phyloP scores from a whole-genome alignment of 2,329 filamentous ascomycete species.

The Stemphylium beticola region DNA sequence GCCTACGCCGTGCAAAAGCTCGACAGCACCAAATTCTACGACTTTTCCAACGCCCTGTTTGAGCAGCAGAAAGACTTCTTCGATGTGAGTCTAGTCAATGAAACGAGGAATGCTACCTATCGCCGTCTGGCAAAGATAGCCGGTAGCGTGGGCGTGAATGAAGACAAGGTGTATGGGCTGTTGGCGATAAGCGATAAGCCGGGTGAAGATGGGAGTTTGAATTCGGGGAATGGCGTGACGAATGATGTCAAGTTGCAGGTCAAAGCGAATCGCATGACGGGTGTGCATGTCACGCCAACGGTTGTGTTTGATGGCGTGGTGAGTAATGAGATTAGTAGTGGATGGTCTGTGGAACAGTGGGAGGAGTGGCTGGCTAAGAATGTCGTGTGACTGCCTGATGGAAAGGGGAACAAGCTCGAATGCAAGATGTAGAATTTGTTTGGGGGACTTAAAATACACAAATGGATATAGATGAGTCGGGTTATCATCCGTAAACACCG shows the following conservation, averaged over 20 bases:
- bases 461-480: conserved; percentile 11
- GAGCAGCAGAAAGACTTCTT: conserved; percentile 78
- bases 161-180: conserved; percentile 70
- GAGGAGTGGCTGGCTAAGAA: conserved; percentile 78
- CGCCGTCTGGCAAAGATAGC: conserved; percentile 78
- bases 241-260: conserved; percentile 83
- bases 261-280: conserved; percentile 77
- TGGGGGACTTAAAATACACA: neutral
- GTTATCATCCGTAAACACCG: conserved; percentile 11
- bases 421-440: neutral
- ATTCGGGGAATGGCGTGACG: conserved; percentile 81
- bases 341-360: conserved; percentile 83
- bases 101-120: conserved; percentile 86
- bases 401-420: neutral
- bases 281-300: conserved; percentile 90
- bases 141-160: conserved; percentile 70
- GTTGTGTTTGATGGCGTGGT: conserved; percentile 88
- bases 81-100: conserved; percentile 81
- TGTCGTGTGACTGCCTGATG: conserved; percentile 54
- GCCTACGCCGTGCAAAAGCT: conserved; percentile 78
- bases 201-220: conserved; percentile 70
- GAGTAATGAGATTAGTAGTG: conserved; percentile 76
- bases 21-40: conserved; percentile 76
- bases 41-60: conserved; percentile 74
- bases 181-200: conserved; percentile 73